Conservation (phyloP, 169 alveolate species). For the Eimeria tenella region DNA sequence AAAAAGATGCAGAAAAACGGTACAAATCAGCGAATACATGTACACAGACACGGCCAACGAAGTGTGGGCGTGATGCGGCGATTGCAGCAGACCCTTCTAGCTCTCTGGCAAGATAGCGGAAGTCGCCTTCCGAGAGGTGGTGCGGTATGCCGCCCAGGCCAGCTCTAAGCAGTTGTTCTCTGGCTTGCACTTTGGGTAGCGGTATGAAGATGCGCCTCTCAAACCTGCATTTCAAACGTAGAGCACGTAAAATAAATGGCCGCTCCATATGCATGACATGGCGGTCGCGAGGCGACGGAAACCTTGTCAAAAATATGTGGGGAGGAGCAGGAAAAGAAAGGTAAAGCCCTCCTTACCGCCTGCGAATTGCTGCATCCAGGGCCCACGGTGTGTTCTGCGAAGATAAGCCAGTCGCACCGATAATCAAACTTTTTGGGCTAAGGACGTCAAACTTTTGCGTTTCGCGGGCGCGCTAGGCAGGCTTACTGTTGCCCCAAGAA, state of each 20-base stretch:
- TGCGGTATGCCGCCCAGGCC: constrained; percentile 89
- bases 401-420: background rate
- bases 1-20: too few species aligned
- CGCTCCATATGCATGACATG: background rate
- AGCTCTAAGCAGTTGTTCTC: constrained; percentile 85
- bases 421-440: background rate
- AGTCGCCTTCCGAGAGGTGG: constrained; percentile 85
- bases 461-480: background rate
- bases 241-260: background rate
- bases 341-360: constrained; percentile 88
- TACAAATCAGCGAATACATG: too few species aligned
- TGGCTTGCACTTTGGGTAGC: constrained; percentile 97
- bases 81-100: constrained; percentile 78
- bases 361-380: constrained; percentile 98
- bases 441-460: too few species aligned
- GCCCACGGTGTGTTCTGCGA: constrained; percentile 97
- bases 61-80: too few species aligned
- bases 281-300: too few species aligned
- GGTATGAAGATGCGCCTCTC: constrained; percentile 98
- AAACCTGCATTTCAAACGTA: constrained; percentile 82
- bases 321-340: background rate
- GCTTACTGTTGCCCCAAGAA: constrained; percentile 93
- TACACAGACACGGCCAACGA: too few species aligned
- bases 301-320: too few species aligned
- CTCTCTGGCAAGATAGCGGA: constrained; percentile 82